Evolutionary conservation across 805 yeast species (phyloP), one percentile per base, ranked within the genome.

Genomic region (Saccharomycopsis sp.): DNA sequence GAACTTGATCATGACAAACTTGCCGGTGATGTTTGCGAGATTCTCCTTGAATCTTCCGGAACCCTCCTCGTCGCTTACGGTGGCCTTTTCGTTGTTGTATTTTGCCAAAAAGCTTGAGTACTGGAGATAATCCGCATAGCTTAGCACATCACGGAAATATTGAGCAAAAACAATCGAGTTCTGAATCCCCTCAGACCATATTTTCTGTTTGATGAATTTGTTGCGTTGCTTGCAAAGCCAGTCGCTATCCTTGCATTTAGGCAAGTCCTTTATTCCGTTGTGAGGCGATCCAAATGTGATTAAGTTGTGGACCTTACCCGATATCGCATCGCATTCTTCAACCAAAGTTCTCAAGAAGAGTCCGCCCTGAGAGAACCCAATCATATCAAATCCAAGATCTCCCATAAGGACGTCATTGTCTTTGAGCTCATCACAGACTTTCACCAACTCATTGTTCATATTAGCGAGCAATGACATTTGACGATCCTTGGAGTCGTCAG

Each of bases 291-390:
- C 96, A 70, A 85, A 86, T 0, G 95, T 86, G 14, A 88, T 72
- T 52, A 88, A 71, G 34, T 75, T 82, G 54, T 77, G 68, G 1
- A 85, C 73, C 20, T 70, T 66, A 1, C 66, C 76, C 40, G 14
- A 54, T 63, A 58, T 48, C 2, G 73, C 68, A 24, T 72, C 76
- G 68, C 92, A 88, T 23, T 79, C 69, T 66, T 89, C 86, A 29
- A 81, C 73, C 29, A 85, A 77, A 3, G 84, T 85, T 51, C 96
- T 70, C n/a, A 86, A 71, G 61, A 88, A 83, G n/a, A 88, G 69
- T 0, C 96, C 96, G 47, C 96, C 96, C 67, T 88, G 96, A 0
- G 92, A 86, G 63, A 85, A 84, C 3, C 96, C 96, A 47, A 88
- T 75, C 3, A 84, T 88, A 67, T 86, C 84, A 65, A 87, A 84